Percentiles rank a stretch among this genome's conserved stretches.
Evolutionary conservation across 805 yeast genomes (phyloP).

Genomic region (Barnettozyma wickerhamii): DNA sequence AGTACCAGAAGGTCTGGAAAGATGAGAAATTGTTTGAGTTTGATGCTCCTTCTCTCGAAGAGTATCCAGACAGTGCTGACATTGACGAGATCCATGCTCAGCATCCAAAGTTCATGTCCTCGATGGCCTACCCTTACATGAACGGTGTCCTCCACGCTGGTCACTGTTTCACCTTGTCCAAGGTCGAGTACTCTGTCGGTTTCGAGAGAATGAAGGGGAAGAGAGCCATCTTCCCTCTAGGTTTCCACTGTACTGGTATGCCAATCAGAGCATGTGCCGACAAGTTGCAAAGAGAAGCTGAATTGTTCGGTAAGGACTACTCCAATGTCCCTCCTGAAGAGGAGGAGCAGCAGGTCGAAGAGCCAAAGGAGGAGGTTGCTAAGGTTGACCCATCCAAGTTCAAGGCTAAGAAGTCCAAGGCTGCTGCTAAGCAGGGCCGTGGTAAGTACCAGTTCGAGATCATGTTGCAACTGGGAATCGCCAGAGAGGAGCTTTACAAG

Average conservation of each 20-base stretch:
- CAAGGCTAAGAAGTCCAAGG: conserved; percentile 89
- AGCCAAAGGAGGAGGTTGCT: conserved; percentile 31
- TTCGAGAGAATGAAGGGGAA: conserved; percentile 94
- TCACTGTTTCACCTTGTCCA: conserved; percentile 91
- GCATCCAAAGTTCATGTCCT: conserved; percentile 82
- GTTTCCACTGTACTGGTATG: conserved; percentile 99
- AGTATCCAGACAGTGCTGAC: conserved; percentile 47
- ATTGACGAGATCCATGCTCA: conserved; percentile 69
- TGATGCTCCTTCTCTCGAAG: conserved; percentile 79
- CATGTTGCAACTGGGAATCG: conserved; percentile 90
- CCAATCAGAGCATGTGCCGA: conserved; percentile 96
- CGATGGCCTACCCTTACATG: conserved; percentile 99
- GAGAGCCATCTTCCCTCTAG: conserved; percentile 89
- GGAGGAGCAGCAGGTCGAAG: conserved; percentile 51
- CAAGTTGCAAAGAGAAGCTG: conserved; percentile 88
- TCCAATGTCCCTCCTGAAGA: conserved; percentile 60
- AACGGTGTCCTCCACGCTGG: conserved; percentile 98
- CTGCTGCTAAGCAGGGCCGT: conserved; percentile 89
- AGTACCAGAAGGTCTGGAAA: conserved; percentile 83
- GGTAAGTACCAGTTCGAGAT: conserved; percentile 95
- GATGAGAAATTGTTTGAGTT: conserved; percentile 83
- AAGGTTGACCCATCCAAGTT: conserved; percentile 84
- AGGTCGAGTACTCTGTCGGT: conserved; percentile 88
- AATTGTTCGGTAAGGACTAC: conserved; percentile 82
- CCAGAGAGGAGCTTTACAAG: conserved; percentile 74